These are phyloP conservation scores for Fusarium sublunatum DNA, from an alignment of 2,329 filamentous ascomycete genomes.

Conservation along the genomic window DNA sequence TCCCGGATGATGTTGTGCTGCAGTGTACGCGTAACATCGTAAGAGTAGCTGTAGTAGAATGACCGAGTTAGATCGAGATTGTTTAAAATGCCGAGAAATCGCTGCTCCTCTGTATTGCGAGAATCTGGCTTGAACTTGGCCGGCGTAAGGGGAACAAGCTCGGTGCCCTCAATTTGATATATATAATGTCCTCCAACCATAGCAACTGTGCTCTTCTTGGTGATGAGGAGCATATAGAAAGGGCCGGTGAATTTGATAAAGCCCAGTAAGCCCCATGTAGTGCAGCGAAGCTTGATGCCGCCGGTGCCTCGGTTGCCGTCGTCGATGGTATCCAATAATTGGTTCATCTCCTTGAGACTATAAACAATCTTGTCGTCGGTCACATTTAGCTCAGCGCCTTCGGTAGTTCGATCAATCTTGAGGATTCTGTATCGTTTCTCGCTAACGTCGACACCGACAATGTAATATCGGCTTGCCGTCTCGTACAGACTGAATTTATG, in stretches of 20 bases:
- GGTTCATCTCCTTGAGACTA: slow-evolving; percentile 89
- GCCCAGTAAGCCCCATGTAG: slow-evolving; percentile 91
- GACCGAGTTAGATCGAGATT: slow-evolving; percentile 90
- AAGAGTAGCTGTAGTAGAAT: slow-evolving; percentile 99
- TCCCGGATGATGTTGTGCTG: slow-evolving; percentile 92
- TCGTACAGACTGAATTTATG: slow-evolving; percentile 99
- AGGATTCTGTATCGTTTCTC: slow-evolving; percentile 90
- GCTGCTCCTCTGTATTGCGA: slow-evolving; percentile 84
- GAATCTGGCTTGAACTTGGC: slow-evolving; percentile 81
- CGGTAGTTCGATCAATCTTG: slow-evolving; percentile 92
- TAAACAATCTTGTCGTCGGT: slow-evolving; percentile 97
- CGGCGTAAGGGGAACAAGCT: slow-evolving; percentile 87
- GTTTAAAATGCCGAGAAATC: slow-evolving; percentile 88
- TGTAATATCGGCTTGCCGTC: slow-evolving; percentile 91
- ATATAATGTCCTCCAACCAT: slow-evolving; percentile 97
- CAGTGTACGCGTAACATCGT: slow-evolving; percentile 91
- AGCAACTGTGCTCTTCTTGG: slow-evolving; percentile 93
- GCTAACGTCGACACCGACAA: slow-evolving; percentile 91
- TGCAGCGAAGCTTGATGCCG: slow-evolving; percentile 88
- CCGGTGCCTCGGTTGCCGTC: slow-evolving; percentile 93
- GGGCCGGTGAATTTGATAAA: slow-evolving; percentile 96
- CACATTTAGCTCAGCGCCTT: slow-evolving; percentile 79
- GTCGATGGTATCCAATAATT: slow-evolving; percentile 92
- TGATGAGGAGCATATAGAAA: slow-evolving; percentile 97
- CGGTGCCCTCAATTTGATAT: slow-evolving; percentile 94